These are phyloP conservation scores for Brasilioporus rufonigricans DNA, from an alignment of 768 basidiomycete species.

Conservation along the genomic window DNA sequence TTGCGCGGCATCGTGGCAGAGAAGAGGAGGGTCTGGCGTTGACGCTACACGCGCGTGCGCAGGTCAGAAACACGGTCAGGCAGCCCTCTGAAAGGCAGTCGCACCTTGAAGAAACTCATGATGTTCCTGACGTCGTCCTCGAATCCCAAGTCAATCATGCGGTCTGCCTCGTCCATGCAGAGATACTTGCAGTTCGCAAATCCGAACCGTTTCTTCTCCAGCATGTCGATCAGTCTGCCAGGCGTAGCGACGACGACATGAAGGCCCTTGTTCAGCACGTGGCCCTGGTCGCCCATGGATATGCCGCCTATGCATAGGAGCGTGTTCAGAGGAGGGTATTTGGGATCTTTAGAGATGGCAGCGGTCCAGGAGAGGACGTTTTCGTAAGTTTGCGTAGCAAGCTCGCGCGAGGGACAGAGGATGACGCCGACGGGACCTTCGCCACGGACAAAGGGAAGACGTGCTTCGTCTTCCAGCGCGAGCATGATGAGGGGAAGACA, in stretches of 20 bases:
- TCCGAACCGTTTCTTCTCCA: slow-evolving; percentile 92
- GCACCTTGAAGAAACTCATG: slow-evolving; percentile 97
- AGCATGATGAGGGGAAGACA: slow-evolving; percentile 98
- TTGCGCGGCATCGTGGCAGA: slow-evolving; percentile 99
- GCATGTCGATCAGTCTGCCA: slow-evolving; percentile 95
- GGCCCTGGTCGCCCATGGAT: slow-evolving; percentile 96
- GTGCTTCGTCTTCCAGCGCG: slow-evolving; percentile 89
- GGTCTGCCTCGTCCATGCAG: slow-evolving; percentile 98
- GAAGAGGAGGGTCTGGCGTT: slow-evolving; percentile 95
- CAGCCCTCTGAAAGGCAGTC: slow-evolving; percentile 11
- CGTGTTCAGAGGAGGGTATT: slow-evolving; percentile 83
- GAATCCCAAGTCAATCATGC: slow-evolving; percentile 99
- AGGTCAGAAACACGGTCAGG: not conserved
- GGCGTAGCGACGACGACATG: slow-evolving; percentile 98
- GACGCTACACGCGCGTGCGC: slow-evolving; percentile 52
- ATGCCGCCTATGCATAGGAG: slow-evolving; percentile 97
- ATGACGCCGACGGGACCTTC: slow-evolving; percentile 98
- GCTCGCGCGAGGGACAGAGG: slow-evolving; percentile 94
- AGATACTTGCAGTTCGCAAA: slow-evolving; percentile 94
- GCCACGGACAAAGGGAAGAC: slow-evolving; percentile 84
- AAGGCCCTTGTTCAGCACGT: slow-evolving; percentile 85
- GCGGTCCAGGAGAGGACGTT: slow-evolving; percentile 86
- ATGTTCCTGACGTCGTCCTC: slow-evolving; percentile 99
- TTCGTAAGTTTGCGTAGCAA: slow-evolving; percentile 96
- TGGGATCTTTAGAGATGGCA: slow-evolving; percentile 73